Conservation (phyloP, 257 asterid species). For the Forsythia viridissima region DNA sequence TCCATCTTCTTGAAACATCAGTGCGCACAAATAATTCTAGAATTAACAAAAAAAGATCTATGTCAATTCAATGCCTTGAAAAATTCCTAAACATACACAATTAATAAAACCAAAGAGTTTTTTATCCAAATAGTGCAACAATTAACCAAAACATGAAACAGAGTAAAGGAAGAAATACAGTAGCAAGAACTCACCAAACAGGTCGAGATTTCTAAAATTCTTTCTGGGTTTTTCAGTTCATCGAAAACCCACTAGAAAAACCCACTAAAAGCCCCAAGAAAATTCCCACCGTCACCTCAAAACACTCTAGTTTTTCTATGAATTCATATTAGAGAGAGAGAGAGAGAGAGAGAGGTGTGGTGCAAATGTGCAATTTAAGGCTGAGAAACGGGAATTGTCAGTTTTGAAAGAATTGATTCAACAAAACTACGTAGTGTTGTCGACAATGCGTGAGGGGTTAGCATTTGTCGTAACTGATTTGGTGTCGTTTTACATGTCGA, state of each 20-base stretch:
- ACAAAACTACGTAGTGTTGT: conserved; percentile 50
- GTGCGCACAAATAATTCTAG: conserved; percentile 1
- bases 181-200: conserved; percentile 43
- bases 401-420: conserved; percentile 27
- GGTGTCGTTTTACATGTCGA: conserved; percentile 51
- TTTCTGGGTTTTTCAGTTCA: conserved; percentile 35
- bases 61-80: neutral
- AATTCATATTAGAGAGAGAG: conserved; percentile 11
- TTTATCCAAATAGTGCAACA: neutral
- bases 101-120: neutral
- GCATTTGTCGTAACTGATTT: conserved; percentile 39
- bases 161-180: neutral
- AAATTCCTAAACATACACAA: conserved; percentile 4
- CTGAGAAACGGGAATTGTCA: conserved; percentile 21
- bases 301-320: neutral
- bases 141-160: conserved; percentile 9
- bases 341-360: conserved; percentile 18
- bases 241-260: conserved; percentile 32
- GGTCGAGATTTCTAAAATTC: conserved; percentile 26
- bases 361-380: conserved; percentile 28
- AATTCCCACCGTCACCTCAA: conserved; percentile 19
- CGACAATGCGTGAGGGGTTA: conserved; percentile 50
- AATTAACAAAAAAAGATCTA: conserved; percentile 9
- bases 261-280: conserved; percentile 31
- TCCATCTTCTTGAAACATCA: conserved; percentile 92